Conservation (phyloP, 352 stramenopile genomes). For the Pythium angustatum region DNA sequence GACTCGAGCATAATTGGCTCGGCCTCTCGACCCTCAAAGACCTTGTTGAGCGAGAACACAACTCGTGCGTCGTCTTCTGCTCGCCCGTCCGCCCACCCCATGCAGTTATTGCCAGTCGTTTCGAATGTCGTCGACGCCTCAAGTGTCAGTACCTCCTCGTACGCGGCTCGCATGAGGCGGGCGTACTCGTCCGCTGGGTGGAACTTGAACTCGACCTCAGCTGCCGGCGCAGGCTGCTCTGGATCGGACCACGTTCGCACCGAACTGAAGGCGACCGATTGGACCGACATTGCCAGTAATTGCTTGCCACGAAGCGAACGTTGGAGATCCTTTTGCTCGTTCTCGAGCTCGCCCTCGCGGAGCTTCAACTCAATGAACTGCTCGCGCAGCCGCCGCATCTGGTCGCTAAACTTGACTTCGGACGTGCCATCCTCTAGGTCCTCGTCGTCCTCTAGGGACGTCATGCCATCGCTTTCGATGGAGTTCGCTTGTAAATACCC, state of each 20-base stretch:
- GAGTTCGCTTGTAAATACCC: background rate
- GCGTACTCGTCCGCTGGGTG: constrained; percentile 12
- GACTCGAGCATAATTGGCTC: constrained; percentile 46
- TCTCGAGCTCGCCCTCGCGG: constrained; percentile 5
- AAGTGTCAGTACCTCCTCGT: constrained; percentile 10
- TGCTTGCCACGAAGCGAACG: constrained; percentile 13
- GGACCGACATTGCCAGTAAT: constrained; percentile 20
- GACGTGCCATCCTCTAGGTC: background rate
- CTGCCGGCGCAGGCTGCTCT: background rate
- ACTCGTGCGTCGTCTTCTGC: constrained; percentile 39
- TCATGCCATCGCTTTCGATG: background rate
- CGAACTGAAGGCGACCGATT: constrained; percentile 13
- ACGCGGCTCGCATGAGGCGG: constrained; percentile 14
- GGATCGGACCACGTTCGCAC: constrained; percentile 13
- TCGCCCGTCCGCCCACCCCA: constrained; percentile 64
- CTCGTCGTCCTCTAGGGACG: background rate
- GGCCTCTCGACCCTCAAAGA: constrained; percentile 42
- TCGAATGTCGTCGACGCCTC: constrained; percentile 14
- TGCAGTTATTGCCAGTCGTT: constrained; percentile 16
- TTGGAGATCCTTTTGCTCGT: constrained; percentile 21
- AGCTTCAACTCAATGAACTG: constrained; percentile 27
- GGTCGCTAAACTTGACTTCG: constrained; percentile 23
- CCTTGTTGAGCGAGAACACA: constrained; percentile 69
- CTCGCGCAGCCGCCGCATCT: constrained; percentile 12
- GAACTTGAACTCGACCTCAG: background rate